Percentiles rank a stretch among this genome's conserved stretches.
These are phyloP conservation scores for Galerina marginata DNA, from an alignment of 768 basidiomycete species.

Conservation along the genomic window DNA sequence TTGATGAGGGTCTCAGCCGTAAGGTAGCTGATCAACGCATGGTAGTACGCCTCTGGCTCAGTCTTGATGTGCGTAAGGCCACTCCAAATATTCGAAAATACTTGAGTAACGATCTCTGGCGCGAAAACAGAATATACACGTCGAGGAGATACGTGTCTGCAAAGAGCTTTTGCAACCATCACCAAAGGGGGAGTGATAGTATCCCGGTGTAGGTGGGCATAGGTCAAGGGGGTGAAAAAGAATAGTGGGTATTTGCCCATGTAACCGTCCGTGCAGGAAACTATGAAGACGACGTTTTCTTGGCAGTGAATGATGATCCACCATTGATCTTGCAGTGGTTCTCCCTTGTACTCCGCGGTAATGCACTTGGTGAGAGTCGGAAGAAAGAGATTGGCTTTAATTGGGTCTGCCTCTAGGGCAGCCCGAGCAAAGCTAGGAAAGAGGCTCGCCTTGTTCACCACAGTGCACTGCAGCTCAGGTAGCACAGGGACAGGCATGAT, in stretches of 20 bases:
- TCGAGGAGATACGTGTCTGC: slow-evolving; percentile 24
- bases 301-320: slow-evolving; percentile 40
- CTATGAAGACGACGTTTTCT: slow-evolving; percentile 51
- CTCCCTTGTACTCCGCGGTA: slow-evolving; percentile 20
- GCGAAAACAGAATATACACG: slow-evolving; percentile 71
- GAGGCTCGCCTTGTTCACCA: neutral
- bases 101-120: slow-evolving; percentile 45
- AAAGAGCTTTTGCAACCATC: slow-evolving; percentile 46
- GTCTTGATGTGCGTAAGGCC: slow-evolving; percentile 44
- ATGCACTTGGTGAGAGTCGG: slow-evolving; percentile 39
- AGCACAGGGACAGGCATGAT: slow-evolving; percentile 1
- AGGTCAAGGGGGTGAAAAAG: slow-evolving; percentile 54
- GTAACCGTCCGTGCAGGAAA: slow-evolving; percentile 61
- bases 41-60: slow-evolving; percentile 57
- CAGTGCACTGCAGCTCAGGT: neutral
- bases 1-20: slow-evolving; percentile 46
- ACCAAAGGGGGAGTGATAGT: slow-evolving; percentile 46
- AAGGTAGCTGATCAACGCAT: slow-evolving; percentile 62
- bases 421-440: slow-evolving; percentile 40
- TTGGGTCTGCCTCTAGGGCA: slow-evolving; percentile 40
- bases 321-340: slow-evolving; percentile 22
- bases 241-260: slow-evolving; percentile 73
- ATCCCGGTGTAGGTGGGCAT: slow-evolving; percentile 39
- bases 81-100: slow-evolving; percentile 58
- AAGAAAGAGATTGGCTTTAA: slow-evolving; percentile 47